These are phyloP conservation scores for Allium sativum DNA, from an alignment of 106 monocot species.

Conservation along the genomic window DNA sequence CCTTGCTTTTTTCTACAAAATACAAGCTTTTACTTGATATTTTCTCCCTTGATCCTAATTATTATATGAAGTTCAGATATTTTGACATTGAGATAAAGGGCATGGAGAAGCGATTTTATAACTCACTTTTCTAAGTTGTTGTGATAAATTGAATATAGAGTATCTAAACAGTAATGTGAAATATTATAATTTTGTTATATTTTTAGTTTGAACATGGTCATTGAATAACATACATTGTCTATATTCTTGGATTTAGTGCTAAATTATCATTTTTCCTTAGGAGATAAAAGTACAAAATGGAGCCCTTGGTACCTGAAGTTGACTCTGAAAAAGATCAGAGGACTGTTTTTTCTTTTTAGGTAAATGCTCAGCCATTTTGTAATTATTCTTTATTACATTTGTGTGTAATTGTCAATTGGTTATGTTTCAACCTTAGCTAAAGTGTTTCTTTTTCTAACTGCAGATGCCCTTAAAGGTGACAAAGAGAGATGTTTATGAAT, in stretches of 20 bases:
- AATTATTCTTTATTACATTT: too few species aligned
- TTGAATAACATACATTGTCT: not conserved
- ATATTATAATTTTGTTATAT: not conserved
- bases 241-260: not conserved
- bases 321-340: slow-evolving; percentile 88
- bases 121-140: not conserved
- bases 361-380: too few species aligned
- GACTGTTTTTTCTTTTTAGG: slow-evolving; percentile 85
- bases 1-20: too few species aligned
- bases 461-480: too few species aligned
- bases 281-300: slow-evolving; percentile 56
- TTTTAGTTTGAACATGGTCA: not conserved
- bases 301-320: slow-evolving; percentile 44
- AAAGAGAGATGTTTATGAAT: too few species aligned
- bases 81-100: not conserved
- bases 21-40: too few species aligned
- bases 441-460: not conserved
- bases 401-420: too few species aligned
- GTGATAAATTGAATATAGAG: not conserved
- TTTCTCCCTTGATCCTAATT: not conserved
- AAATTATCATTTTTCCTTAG: slow-evolving; percentile 11
- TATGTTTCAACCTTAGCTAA: too few species aligned
- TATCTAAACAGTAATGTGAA: not conserved
- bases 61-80: not conserved
- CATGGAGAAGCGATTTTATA: not conserved